A percentile compares a stretch with the other conserved stretches of the same genome.
Evolutionary conservation across 1,139 yeast species (phyloP).

Genomic region (Pichia sorboxylosa): DNA sequence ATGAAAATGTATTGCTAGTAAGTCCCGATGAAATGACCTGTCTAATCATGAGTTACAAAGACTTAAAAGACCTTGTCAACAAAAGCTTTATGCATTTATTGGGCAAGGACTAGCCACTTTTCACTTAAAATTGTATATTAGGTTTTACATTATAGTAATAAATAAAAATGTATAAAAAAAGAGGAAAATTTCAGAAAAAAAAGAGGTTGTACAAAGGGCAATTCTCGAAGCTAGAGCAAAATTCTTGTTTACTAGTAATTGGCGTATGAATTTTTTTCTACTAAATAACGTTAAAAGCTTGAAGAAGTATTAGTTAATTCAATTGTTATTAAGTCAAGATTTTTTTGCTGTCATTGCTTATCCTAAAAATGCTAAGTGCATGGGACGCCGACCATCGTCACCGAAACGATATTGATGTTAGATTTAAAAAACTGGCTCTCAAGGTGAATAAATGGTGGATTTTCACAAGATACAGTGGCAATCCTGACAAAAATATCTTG

Average conservation of each 20-base stretch:
- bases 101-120: constrained; percentile 7
- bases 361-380: constrained; percentile 3
- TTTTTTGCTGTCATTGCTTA: background rate
- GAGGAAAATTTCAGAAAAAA: no score
- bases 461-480: constrained; percentile 21
- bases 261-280: no score
- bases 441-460: constrained; percentile 34
- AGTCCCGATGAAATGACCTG: constrained; percentile 78
- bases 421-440: constrained; percentile 23
- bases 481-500: constrained; percentile 26
- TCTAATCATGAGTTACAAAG: constrained; percentile 69
- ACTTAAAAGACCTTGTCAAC: constrained; percentile 63
- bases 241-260: no score
- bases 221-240: no score
- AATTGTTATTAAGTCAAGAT: constrained; percentile 1
- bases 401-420: no score
- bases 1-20: constrained; percentile 68
- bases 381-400: constrained; percentile 4
- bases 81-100: constrained; percentile 53
- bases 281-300: no score
- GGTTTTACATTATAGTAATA: no score
- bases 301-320: no score
- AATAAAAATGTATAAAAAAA: no score
- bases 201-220: no score
- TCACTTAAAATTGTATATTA: no score